Base-by-base conservation (phyloP, 305 asterid genomes). In the Ruellia speciosa region DNA sequence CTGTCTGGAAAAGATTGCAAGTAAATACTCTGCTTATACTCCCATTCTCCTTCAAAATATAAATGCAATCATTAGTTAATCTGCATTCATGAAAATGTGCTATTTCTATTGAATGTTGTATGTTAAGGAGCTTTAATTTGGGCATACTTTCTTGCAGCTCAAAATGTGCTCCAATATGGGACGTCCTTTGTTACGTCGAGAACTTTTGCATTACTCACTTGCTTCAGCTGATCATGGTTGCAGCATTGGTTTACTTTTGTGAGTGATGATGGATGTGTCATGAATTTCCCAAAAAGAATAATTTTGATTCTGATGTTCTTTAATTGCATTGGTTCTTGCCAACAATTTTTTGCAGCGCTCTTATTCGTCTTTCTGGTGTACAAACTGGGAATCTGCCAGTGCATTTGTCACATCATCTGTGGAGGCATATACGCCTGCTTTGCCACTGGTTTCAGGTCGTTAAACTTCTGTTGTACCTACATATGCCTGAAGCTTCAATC, bases 381-480 rank as follows among this genome's bases (percentile, higher is more conserved):
- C 86, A 86, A 77, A 73, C 63, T 83, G 75, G 94, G 96, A 9
- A 78, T 86, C 66, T 80, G 81, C 66, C 84, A 76, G 63, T 86
- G 94, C 81, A 70, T 86, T 54, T 79, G 83, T 54, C 80, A 49
- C 41, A 66, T 62, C 11, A 45, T 80, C 17, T 78, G 71, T 47
- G 72, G 77, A 75, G 41, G 72, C 20, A 56, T 68, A 17, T 75
- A 79, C 81, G 76, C 83, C 34, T 81, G 81, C 45, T 74, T 76
- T 46, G 54, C 76, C 1, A 68, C 85, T 11, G 78, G 67, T 18
- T 81, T 83, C 67, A 75, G 80, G 2, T 48, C 71, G 6, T 6
- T 78, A 15, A 70, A 74, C 47, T 80, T 72, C 51, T 81, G 89
- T 58, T 88, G 88, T 78, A 54, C 81, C 61, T 80, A 49, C 75